Evolutionary conservation across 176 grass and related monocot species (phyloP), one percentile per base, ranked within the genome.

Genomic region (Zoysia pacifica): DNA sequence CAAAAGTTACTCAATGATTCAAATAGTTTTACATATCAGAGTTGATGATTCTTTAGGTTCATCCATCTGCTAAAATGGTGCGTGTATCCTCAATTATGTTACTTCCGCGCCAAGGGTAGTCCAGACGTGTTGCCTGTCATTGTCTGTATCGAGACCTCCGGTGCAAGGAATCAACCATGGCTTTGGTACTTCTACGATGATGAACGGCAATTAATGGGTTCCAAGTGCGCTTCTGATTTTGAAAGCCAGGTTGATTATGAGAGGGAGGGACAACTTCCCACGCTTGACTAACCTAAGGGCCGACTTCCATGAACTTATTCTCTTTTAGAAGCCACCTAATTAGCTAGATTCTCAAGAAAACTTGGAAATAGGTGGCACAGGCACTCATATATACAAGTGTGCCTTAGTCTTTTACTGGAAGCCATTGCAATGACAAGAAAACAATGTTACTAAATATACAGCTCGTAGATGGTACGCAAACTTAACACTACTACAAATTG

Each of bases 101-200:
- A 73, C 77, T 77, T 52, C 44, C 2, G 3, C 19, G 67, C 81
- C 49, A 43, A 53, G 58, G 8, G 43, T 78, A 51, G 87, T 85
- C 78, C 82, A 72, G 58, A 36, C 37, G 65, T 85, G 62, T 49
- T 56, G 16, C 37, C 20, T 80, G 14, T 65, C 82, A 82, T 80
- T 68, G 51, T 87, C 78, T 73, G 61, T 73, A 85, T 81, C 38
- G 7, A 82, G 82, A 48, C 51, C 2, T 83, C 60, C 67, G 5
- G 28, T 67, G 48, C 53, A 62, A 67, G 44, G n/a, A 73, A 62
- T 12, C 78, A 86, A 67, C 66, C 73, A 28, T 69, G 67, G 74
- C 51, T 81, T 73, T 82, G 73, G 79, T 74, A 69, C 74, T 89
- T 54, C 9, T 74, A 39, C 52, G 78, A 82, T 79, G 87, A 86